Base-by-base conservation (phyloP, 2,329 filamentous ascomycete species). In the Coniochaeta sp. region DNA sequence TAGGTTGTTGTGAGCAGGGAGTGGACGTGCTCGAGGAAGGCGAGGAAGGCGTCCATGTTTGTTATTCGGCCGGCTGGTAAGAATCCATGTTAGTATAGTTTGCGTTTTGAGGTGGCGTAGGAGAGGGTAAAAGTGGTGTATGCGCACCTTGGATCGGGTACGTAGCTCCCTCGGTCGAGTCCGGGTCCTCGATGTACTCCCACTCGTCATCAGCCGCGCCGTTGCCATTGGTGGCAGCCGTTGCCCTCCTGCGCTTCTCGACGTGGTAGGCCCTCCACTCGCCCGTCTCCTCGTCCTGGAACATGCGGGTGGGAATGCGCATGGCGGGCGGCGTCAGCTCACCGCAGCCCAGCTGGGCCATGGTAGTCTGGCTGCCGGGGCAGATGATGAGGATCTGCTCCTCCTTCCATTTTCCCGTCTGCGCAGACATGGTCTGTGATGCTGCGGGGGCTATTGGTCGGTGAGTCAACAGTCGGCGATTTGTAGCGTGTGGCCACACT, bases 221-320 rank as follows among this genome's bases (percentile, higher is more conserved):
- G 31, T 43, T 58, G 44, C 64, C 62, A 56, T 60, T 66, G 33
- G 63, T 59, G 54, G 60, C 63, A 24, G 60, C 62, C 3, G 61
- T 22, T 60, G 63, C 71, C 77, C 81, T 87, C 72, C 77, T 83
- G 66, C 81, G 80, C 75, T 81, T 87, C 59, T 87, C 89, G 28
- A 95, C 89, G 69, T 90, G 88, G 68, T 91, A 89, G 1, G 93
- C 92, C 69, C 79, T 73, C 78, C 81, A 86, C 34, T 93, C 89
- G 70, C 86, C 92, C 70, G 89, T 87, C 61, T 91, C 90, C 59
- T 84, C 82, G 70, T 96, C 92, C 66, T 87, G 86, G 59, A 98
- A 99, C 92, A 99, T 96, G 78, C 95, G 89, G 74, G 93, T 97
- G 34, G 90, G 87, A 66, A 98, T 84, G 66, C 92, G 90, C 73